Conservation (phyloP, 805 yeast genomes). For the Saccharomycopsis sp. region DNA sequence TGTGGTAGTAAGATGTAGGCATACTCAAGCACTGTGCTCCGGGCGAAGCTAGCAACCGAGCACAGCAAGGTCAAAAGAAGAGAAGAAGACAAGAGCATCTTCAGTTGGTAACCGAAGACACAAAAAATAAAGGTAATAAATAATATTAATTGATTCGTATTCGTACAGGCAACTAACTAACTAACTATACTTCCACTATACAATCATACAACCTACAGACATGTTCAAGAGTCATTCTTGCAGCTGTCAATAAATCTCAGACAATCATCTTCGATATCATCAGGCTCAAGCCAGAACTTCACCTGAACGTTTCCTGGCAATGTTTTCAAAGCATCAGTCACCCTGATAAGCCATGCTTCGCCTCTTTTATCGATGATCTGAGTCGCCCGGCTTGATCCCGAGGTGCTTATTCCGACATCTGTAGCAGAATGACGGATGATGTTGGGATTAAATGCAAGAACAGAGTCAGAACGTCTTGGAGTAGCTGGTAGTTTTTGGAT, state of each 20-base stretch:
- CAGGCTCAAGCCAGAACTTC: slow-evolving; percentile 17
- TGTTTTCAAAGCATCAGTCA: slow-evolving; percentile 6
- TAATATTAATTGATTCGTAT: too few relatives aligned
- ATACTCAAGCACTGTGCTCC: too few relatives aligned
- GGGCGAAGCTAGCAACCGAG: too few relatives aligned
- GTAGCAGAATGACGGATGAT: slow-evolving; percentile 13
- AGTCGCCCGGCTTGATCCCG: slow-evolving; percentile 7
- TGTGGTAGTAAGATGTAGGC: too few relatives aligned
- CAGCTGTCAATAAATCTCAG: neutral
- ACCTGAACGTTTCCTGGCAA: slow-evolving; percentile 16
- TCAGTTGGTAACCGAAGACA: too few relatives aligned
- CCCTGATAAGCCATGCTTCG: slow-evolving; percentile 17
- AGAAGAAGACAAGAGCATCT: too few relatives aligned
- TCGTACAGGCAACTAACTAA: too few relatives aligned
- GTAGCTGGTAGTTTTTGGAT: neutral
- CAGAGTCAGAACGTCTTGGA: slow-evolving; percentile 2
- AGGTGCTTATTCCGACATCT: slow-evolving; percentile 15
- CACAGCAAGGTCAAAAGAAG: too few relatives aligned
- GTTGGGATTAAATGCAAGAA: slow-evolving; percentile 4
- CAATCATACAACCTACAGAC: neutral
- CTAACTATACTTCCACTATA: neutral
- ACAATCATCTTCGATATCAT: slow-evolving; percentile 16
- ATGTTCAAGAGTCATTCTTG: neutral
- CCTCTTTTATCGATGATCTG: slow-evolving; percentile 19
- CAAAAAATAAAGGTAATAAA: too few relatives aligned